Percentiles rank a stretch among this genome's conserved stretches.
These are phyloP conservation scores for Aspergillus sp. DNA, from an alignment of 2,329 filamentous ascomycete species.

Conservation along the genomic window DNA sequence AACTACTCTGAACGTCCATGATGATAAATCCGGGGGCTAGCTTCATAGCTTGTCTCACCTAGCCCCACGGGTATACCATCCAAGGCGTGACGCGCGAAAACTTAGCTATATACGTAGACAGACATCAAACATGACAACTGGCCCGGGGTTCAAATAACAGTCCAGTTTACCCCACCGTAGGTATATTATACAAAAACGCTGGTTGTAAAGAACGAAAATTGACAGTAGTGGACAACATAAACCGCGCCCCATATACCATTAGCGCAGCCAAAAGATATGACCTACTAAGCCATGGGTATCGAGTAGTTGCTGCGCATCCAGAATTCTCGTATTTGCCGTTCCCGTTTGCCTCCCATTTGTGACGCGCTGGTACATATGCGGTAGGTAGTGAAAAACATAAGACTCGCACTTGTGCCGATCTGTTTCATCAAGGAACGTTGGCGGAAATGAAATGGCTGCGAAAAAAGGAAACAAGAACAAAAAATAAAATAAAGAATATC, in stretches of 20 bases:
- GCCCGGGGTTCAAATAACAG: background rate
- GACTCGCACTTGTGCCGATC: background rate
- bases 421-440: background rate
- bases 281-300: conserved; percentile 31
- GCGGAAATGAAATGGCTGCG: background rate
- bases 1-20: background rate
- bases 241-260: background rate
- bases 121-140: background rate
- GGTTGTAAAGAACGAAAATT: background rate
- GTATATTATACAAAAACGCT: conserved; percentile 1
- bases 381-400: background rate
- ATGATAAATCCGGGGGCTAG: background rate
- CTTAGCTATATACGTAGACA: background rate
- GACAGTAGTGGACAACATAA: background rate
- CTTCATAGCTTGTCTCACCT: background rate
- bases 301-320: conserved; percentile 23
- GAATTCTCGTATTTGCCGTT: conserved; percentile 9
- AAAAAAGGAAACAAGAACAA: conserved; percentile 14
- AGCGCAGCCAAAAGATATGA: conserved; percentile 7
- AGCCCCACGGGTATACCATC: background rate
- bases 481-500: conserved; percentile 12
- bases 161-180: background rate
- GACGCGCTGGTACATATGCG: background rate
- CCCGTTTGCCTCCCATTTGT: background rate
- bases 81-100: background rate